A percentile compares a stretch with the other conserved stretches of the same genome.
phyloP scores from a whole-genome alignment of 306 rosid species.

The Parietaria judaica region DNA sequence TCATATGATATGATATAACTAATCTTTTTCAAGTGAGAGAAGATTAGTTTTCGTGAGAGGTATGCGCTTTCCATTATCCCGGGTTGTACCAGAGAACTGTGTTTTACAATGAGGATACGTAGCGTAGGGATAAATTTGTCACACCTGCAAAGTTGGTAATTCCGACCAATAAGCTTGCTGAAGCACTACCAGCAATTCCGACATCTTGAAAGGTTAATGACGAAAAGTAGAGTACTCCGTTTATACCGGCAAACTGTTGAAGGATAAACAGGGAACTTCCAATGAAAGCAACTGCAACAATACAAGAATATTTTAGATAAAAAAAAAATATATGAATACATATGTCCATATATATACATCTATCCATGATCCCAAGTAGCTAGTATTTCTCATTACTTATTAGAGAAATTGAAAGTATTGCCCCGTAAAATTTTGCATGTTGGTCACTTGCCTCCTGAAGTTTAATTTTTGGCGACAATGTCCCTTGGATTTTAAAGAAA shows the following conservation, averaged over 20 bases:
- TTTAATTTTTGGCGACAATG: too few relatives aligned
- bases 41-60: too few relatives aligned
- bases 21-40: too few relatives aligned
- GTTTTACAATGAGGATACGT: conserved; percentile 8
- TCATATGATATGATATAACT: too few relatives aligned
- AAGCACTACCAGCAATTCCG: conserved; percentile 59
- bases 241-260: conserved; percentile 89
- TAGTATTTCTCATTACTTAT: too few relatives aligned
- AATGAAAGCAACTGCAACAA: conserved; percentile 64
- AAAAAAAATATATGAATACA: too few relatives aligned
- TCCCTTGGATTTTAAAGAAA: too few relatives aligned
- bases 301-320: conserved; percentile 13
- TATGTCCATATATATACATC: too few relatives aligned
- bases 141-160: conserved; percentile 80
- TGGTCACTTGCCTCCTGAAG: too few relatives aligned
- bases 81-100: conserved; percentile 3
- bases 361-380: too few relatives aligned
- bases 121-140: conserved; percentile 13
- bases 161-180: conserved; percentile 75
- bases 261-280: conserved; percentile 79
- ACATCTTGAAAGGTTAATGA: conserved; percentile 79
- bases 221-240: conserved; percentile 87
- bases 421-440: too few relatives aligned
- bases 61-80: neutral
- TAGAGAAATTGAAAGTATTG: too few relatives aligned